Evolutionary conservation across 441 rosid species (phyloP).

Genomic region (Breynia disticha): DNA sequence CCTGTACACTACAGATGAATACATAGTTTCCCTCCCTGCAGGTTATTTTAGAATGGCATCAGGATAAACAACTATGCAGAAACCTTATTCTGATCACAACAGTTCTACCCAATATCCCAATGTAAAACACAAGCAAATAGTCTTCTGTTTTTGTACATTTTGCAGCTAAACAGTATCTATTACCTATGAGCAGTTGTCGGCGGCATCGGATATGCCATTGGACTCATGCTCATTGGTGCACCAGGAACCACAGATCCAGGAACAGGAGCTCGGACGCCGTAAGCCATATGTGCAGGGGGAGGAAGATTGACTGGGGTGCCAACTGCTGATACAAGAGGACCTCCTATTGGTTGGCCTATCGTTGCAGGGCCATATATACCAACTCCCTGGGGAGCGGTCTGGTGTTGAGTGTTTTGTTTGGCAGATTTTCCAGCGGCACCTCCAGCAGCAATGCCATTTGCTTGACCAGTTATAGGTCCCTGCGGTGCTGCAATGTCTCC

Average conservation of each 20-base stretch:
- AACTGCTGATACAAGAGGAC: conserved; percentile 76
- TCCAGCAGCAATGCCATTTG: conserved; percentile 42
- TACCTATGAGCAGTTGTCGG: conserved; percentile 74
- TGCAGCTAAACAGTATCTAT: conserved; percentile 15
- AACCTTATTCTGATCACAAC: too few relatives aligned
- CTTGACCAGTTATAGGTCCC: conserved; percentile 93
- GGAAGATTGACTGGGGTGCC: conserved; percentile 91
- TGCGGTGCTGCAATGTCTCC: conserved; percentile 63
- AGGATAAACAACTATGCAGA: conserved; percentile 7
- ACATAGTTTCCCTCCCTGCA: too few relatives aligned
- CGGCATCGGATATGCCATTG: conserved; percentile 64
- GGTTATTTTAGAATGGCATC: too few relatives aligned
- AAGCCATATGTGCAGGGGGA: conserved; percentile 55
- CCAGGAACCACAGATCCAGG: conserved; percentile 70
- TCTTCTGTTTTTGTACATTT: too few relatives aligned
- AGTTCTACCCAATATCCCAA: too few relatives aligned
- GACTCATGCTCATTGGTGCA: conserved; percentile 68
- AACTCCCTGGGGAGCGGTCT: conserved; percentile 43
- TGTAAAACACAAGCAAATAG: too few relatives aligned
- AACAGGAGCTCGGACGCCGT: conserved; percentile 59
- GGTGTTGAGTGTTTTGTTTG: conserved; percentile 45
- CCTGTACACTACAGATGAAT: too few relatives aligned
- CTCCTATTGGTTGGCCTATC: conserved; percentile 81
- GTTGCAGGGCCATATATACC: conserved; percentile 61
- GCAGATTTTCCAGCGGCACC: conserved; percentile 47